Percentiles rank a stretch among this genome's conserved stretches.
Conservation (phyloP, 2,329 filamentous ascomycete genomes). For the Cercospora janseana region DNA sequence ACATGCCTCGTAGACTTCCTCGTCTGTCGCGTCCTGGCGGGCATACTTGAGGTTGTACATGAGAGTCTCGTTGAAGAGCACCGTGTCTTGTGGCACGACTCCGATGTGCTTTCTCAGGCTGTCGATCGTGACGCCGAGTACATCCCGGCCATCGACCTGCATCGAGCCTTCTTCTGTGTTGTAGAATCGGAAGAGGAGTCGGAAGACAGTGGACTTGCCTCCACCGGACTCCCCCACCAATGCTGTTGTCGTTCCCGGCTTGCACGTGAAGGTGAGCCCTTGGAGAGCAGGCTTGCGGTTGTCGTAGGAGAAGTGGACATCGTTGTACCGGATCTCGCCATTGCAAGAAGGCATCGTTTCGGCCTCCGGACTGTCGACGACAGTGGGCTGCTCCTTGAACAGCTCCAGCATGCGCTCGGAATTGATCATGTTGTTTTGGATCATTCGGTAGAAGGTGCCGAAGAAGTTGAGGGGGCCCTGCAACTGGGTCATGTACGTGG, state of each 20-base stretch:
- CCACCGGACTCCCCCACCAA: constrained; percentile 96
- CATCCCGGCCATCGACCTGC: constrained; percentile 77
- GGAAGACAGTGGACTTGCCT: constrained; percentile 94
- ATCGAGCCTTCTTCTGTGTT: constrained; percentile 78
- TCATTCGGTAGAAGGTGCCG: constrained; percentile 91
- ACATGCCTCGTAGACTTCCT: constrained; percentile 79
- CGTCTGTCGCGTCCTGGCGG: constrained; percentile 74
- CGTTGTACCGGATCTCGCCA: constrained; percentile 81
- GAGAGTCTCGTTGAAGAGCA: constrained; percentile 88
- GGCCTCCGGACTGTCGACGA: constrained; percentile 72
- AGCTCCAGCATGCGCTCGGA: constrained; percentile 91
- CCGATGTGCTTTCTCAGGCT: constrained; percentile 89
- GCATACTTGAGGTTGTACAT: constrained; percentile 96
- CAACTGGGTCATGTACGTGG: constrained; percentile 73
- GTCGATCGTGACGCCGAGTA: constrained; percentile 79
- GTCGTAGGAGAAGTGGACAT: constrained; percentile 90
- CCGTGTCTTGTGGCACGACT: constrained; percentile 94
- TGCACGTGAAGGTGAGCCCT: constrained; percentile 79
- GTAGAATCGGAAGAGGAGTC: constrained; percentile 94
- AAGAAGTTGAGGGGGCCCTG: constrained; percentile 71
- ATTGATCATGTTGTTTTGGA: constrained; percentile 96
- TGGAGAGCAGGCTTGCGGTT: constrained; percentile 78
- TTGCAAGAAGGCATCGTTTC: constrained; percentile 64
- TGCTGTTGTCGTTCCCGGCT: constrained; percentile 88
- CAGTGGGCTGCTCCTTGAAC: constrained; percentile 93